Conservation (phyloP, 129 eudicot species). For the Artemisia annua region DNA sequence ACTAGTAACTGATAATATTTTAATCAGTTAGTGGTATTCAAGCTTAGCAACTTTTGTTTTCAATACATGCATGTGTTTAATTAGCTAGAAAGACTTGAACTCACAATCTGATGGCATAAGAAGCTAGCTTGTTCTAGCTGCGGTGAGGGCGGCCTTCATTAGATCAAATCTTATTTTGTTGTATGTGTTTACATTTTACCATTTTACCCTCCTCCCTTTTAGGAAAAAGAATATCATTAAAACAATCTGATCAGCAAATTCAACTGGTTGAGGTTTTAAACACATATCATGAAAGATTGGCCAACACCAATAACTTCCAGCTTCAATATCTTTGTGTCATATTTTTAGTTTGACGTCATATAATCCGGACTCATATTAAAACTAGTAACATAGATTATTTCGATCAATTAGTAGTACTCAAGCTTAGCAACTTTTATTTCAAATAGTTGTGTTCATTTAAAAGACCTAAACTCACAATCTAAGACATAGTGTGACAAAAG, state of each 20-base stretch:
- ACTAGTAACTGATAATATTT: neutral
- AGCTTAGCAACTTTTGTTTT: neutral
- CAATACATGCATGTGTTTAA: neutral
- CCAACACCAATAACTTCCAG: neutral
- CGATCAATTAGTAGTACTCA: neutral
- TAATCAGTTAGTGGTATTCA: neutral
- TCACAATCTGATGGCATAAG: neutral
- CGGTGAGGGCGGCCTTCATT: neutral
- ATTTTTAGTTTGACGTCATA: too few species aligned
- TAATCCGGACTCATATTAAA: too few species aligned
- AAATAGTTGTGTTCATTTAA: neutral
- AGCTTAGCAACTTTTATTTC: neutral
- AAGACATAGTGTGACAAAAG: neutral
- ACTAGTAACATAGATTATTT: neutral
- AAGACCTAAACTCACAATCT: neutral
- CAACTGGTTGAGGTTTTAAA: neutral
- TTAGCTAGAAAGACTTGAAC: neutral
- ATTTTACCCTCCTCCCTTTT: neutral
- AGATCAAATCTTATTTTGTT: neutral
- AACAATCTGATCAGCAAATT: neutral
- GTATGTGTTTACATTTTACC: neutral
- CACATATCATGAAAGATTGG: neutral
- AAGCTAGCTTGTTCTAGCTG: slow-evolving; percentile 1
- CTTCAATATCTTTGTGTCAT: neutral
- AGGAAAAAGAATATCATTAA: neutral